phyloP scores from a whole-genome alignment of 1,284 basidiomycete species.

The Cutaneotrichosporon mucoides region DNA sequence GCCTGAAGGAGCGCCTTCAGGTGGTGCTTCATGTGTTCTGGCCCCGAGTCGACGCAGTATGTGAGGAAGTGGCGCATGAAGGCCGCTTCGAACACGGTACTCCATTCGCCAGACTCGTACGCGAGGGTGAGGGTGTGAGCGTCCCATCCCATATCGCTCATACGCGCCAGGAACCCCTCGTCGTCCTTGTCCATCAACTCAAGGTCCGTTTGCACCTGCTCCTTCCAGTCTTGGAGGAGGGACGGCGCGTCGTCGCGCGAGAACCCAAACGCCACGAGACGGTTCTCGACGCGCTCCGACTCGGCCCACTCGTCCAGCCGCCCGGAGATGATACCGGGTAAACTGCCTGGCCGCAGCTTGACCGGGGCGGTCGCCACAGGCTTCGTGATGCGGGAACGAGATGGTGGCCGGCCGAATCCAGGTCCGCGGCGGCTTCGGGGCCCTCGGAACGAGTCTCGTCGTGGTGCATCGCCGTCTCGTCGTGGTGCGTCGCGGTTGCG shows the following conservation, averaged over 20 bases:
- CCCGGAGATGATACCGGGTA: constrained; percentile 14
- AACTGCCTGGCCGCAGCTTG: constrained; percentile 7
- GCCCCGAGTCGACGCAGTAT: constrained; percentile 9
- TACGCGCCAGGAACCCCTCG: constrained; percentile 7
- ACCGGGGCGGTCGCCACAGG: too few species aligned
- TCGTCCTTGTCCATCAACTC: constrained; percentile 4
- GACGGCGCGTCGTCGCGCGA: constrained; percentile 8
- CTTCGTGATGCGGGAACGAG: background rate
- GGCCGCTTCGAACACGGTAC: constrained; percentile 26
- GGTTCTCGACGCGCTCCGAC: constrained; percentile 22
- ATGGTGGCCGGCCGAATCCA: background rate
- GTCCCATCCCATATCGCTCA: constrained; percentile 28
- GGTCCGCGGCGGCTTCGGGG: too few species aligned
- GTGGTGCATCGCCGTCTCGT: background rate
- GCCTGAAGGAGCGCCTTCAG: constrained; percentile 38
- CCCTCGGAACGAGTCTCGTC: too few species aligned
- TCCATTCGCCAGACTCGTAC: constrained; percentile 23
- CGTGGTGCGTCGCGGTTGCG: too few species aligned
- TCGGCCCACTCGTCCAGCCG: constrained; percentile 30
- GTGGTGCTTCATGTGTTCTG: constrained; percentile 18
- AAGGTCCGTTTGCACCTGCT: constrained; percentile 1
- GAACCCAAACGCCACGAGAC: constrained; percentile 31
- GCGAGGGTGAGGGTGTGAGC: constrained; percentile 25
- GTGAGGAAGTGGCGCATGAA: constrained; percentile 32
- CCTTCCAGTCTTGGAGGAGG: constrained; percentile 5